These are phyloP conservation scores for Venustampulla echinocandica DNA, from an alignment of 495 filamentous ascomycete genomes.

Conservation along the genomic window DNA sequence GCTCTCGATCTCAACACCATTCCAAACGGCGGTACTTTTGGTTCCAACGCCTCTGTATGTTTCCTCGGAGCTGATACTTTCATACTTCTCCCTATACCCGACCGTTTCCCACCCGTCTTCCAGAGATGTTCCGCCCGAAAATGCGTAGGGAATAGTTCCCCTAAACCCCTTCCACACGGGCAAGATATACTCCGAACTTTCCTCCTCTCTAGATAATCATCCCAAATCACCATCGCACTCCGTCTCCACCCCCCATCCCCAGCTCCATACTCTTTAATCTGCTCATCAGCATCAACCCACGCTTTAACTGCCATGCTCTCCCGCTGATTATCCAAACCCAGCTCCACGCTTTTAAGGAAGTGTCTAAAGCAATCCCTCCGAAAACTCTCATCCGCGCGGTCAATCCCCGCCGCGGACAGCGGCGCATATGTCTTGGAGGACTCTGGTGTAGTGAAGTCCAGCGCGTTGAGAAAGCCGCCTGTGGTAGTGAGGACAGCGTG, in stretches of 20 bases:
- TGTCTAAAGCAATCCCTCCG: not conserved
- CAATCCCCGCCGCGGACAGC: not conserved
- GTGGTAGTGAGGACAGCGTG: slow-evolving; percentile 16
- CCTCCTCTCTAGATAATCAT: not conserved
- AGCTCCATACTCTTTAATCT: not conserved
- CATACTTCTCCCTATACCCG: too few relatives aligned
- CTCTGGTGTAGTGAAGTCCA: slow-evolving; percentile 17
- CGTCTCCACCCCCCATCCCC: not conserved
- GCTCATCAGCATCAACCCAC: not conserved
- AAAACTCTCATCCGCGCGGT: not conserved
- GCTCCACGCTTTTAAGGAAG: not conserved
- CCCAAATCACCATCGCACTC: not conserved
- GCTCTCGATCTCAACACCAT: too few relatives aligned
- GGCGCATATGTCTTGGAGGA: slow-evolving; percentile 1
- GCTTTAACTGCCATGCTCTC: not conserved
- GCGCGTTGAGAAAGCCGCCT: slow-evolving; percentile 17
- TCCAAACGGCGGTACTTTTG: too few relatives aligned
- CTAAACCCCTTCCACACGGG: not conserved
- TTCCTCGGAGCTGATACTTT: too few relatives aligned
- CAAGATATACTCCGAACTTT: not conserved
- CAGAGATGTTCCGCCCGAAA: not conserved
- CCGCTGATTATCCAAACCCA: not conserved
- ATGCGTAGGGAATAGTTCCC: not conserved
- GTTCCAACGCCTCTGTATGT: too few relatives aligned
- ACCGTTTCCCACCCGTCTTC: too few relatives aligned